phyloP scores from a whole-genome alignment of 1,139 yeast genomes.

The Geotrichum aggregatum region DNA sequence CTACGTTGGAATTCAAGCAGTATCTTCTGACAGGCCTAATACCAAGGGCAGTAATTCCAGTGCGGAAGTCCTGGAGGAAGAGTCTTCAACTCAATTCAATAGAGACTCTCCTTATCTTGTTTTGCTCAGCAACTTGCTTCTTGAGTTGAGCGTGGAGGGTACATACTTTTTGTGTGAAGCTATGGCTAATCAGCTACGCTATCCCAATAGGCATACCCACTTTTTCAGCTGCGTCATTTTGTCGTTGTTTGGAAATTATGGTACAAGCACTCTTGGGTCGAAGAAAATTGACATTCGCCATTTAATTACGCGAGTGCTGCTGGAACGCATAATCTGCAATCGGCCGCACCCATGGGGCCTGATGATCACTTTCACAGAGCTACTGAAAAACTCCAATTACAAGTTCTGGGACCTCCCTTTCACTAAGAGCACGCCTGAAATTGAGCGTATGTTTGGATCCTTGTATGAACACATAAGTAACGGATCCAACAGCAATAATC shows the following conservation, averaged over 20 bases:
- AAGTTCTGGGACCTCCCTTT: conserved; percentile 73
- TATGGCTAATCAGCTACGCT: conserved; percentile 84
- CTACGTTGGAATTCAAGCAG: conserved; percentile 72
- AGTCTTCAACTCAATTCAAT: conserved; percentile 45
- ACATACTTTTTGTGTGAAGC: conserved; percentile 74
- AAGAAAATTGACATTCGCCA: conserved; percentile 63
- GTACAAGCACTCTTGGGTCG: conserved; percentile 51
- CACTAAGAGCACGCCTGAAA: conserved; percentile 66
- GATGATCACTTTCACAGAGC: conserved; percentile 73
- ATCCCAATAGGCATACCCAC: conserved; percentile 87
- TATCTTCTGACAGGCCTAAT: conserved; percentile 46
- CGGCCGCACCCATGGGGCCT: conserved; percentile 99
- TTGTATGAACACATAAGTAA: conserved; percentile 39
- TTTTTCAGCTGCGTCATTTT: conserved; percentile 75
- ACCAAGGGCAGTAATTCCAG: conserved; percentile 32
- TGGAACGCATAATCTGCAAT: conserved; percentile 82
- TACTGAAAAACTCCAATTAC: conserved; percentile 64
- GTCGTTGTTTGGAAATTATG: conserved; percentile 60
- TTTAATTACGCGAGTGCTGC: conserved; percentile 72
- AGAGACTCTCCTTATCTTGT: conserved; percentile 68
- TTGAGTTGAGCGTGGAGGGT: conserved; percentile 64
- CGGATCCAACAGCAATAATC: neutral
- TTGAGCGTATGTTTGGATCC: conserved; percentile 41
- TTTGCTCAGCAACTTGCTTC: conserved; percentile 63
- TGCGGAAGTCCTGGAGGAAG: conserved; percentile 17